Base-by-base conservation (phyloP, 1,284 basidiomycete genomes). In the Lentinus polychrous region DNA sequence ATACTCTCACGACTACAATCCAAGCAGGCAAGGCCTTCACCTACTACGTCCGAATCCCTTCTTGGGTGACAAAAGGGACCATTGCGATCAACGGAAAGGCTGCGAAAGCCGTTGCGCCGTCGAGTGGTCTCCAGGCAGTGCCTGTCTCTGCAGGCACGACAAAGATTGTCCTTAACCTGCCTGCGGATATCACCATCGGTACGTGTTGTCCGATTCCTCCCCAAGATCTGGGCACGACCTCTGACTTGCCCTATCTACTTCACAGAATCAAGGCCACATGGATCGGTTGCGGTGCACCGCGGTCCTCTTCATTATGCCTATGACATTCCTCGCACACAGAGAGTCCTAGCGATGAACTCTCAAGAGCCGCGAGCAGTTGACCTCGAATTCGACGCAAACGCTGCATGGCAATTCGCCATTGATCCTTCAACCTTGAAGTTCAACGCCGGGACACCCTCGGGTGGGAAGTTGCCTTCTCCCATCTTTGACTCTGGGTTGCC, bases 251-350 rank as follows among this genome's bases (percentile, higher is more conserved):
- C n/a, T 15, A 32, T 12, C 43, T 15, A 8, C 27, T 33, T 46
- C 35, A 12, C 46, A 79, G 77, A 79, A 57, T 67, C 59, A 18
- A 69, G 78, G 20, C 75, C 75, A 15, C 71, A 78, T 53, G 70
- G 70, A 12, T 77, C 76, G 7, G 63, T 79, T 43, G 76, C 76
- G 8, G 66, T 81, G 8, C 76, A 80, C 45, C 72, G 78, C 14
- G 78, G 78, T 12, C 74, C 76, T 12, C 60, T 81, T 38, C 72
- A 78, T 60, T 81, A 79, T 57, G 78, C 78, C 12, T 75, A 73
- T 56, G 77, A 79, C 57, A 78, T 66, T 35, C 45, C 59, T 8
- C 67, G 73, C 10, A 71, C 56, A 50, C 61, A 70, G 55, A 77
- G 60, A 23, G 66, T 75, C 36, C 66, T 80, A 40, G 51, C 65